Percentiles rank a stretch among this genome's conserved stretches.
Evolutionary conservation across 2,329 filamentous ascomycete species (phyloP).

Genomic region (Fusarium sp.): DNA sequence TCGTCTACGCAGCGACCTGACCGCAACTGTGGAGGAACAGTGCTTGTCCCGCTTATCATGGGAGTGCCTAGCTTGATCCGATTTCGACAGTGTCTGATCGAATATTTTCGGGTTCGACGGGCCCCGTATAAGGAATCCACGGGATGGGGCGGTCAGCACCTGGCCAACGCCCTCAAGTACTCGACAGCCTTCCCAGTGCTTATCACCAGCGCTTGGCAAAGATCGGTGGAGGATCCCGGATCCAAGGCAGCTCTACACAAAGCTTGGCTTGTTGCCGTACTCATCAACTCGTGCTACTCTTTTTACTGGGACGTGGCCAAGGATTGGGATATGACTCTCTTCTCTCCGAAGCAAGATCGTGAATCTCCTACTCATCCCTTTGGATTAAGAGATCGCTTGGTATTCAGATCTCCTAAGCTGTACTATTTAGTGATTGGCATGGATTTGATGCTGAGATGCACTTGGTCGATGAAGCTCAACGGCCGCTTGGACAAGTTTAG

Average conservation of each 20-base stretch:
- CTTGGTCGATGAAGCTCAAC: conserved; percentile 90
- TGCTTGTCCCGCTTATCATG: conserved; percentile 87
- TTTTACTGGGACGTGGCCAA: conserved; percentile 98
- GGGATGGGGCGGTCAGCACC: conserved; percentile 86
- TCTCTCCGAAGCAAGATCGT: conserved; percentile 71
- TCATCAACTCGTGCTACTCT: conserved; percentile 90
- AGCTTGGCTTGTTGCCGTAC: conserved; percentile 77
- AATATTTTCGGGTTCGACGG: conserved; percentile 79
- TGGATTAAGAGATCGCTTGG: conserved; percentile 80
- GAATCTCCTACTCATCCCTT: conserved; percentile 76
- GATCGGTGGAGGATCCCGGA: conserved; percentile 64
- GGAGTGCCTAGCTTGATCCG: conserved; percentile 87
- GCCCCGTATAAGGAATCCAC: conserved; percentile 66
- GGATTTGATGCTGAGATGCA: conserved; percentile 86
- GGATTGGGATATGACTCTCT: conserved; percentile 94
- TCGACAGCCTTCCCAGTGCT: conserved; percentile 94
- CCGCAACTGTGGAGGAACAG: conserved; percentile 81
- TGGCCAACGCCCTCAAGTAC: conserved; percentile 96
- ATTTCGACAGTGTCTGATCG: conserved; percentile 90
- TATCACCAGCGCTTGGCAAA: conserved; percentile 80
- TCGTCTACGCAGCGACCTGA: conserved; percentile 86
- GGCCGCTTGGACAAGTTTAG: conserved; percentile 85
- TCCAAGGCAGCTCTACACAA: conserved; percentile 62
- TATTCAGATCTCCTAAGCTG: conserved; percentile 77
- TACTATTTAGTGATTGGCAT: conserved; percentile 87